Base-by-base conservation (phyloP, 768 basidiomycete genomes). In the Lactifluus rugatus region DNA sequence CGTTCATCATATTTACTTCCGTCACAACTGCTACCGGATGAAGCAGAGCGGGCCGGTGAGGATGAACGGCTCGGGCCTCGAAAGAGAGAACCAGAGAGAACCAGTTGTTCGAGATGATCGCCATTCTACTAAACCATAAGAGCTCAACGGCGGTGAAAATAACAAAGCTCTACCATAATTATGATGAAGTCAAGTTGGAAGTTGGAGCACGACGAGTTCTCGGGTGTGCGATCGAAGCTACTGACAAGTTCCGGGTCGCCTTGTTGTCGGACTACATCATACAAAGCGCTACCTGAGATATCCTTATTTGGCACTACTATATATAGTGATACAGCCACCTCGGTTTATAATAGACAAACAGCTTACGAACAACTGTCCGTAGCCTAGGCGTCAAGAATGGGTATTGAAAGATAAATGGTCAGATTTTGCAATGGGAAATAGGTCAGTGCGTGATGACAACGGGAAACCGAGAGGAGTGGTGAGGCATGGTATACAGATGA, bases 81-180 rank as follows among this genome's bases (percentile, higher is more conserved):
- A 71, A 90, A 90, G 39, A 91, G 77, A 63, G 82, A 81, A 41
- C 89, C 89, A 14, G 89, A 90, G 42, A 89, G 81, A 46, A 88
- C 81, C 31, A 87, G 76, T 52, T 82, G 79, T 67, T 89, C 87
- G 52, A 89, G 61, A 54, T 28, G 63, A 53, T 64, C 63, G 17
- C 61, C 62, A 32, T 64, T 62, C 63, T 64, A 21, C 49, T 45
- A 28, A 39, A 46, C 21, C 6, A 52, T 60, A 25, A 60, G 48
- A 46, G 46, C n/a, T 19, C 14, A 52, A 26, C 11, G n/a, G 21
- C 26, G 25, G 5, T 0, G 42, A 13, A 25, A 44, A 10, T 6
- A 23, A 34, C 19, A 34, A 37, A 34, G 21, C 2, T 32, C 14
- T 52, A 60, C 59, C 59, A 60, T 60, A 13, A n/a, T 28, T 25